Evolutionary conservation across 1,284 basidiomycete genomes (phyloP).

Genomic region (Apiotrichum sp.): DNA sequence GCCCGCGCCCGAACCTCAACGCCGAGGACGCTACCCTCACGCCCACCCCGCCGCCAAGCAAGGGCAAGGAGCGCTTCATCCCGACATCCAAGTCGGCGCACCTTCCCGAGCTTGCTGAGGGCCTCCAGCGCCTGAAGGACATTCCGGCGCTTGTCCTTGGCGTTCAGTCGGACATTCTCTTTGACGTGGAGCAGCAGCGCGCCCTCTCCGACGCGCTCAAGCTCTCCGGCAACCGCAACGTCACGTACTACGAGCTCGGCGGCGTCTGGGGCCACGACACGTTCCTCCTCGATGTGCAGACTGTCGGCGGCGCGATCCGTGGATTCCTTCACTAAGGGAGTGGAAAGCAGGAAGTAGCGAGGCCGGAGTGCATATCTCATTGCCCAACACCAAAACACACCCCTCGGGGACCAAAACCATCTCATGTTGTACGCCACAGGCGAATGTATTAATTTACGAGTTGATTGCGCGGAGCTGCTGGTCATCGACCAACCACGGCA

Average conservation of each 20-base stretch:
- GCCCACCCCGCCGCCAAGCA: background rate
- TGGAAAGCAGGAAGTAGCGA: too few species aligned
- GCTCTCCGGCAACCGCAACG: conserved; percentile 76
- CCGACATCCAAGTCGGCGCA: conserved; percentile 59
- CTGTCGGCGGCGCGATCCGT: conserved; percentile 69
- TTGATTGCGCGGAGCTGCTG: too few species aligned
- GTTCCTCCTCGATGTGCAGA: conserved; percentile 77
- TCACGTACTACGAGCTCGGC: conserved; percentile 95
- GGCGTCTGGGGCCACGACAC: conserved; percentile 98
- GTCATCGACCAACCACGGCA: too few species aligned
- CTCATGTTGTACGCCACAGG: too few species aligned
- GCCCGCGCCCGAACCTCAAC: background rate
- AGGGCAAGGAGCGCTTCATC: conserved; percentile 48
- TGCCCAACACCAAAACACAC: too few species aligned
- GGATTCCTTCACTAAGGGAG: conserved; percentile 53
- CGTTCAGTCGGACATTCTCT: conserved; percentile 93
- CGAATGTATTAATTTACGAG: too few species aligned
- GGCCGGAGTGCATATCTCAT: too few species aligned
- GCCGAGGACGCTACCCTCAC: too few species aligned
- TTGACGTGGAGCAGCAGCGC: conserved; percentile 94
- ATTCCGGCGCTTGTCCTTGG: conserved; percentile 86
- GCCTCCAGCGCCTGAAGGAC: conserved; percentile 66
- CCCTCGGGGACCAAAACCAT: too few species aligned
- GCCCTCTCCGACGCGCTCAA: conserved; percentile 89
- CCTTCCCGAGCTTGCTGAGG: conserved; percentile 73